Conservation (phyloP, 31 red algal genomes). For the Porphyra umbilicalis region DNA sequence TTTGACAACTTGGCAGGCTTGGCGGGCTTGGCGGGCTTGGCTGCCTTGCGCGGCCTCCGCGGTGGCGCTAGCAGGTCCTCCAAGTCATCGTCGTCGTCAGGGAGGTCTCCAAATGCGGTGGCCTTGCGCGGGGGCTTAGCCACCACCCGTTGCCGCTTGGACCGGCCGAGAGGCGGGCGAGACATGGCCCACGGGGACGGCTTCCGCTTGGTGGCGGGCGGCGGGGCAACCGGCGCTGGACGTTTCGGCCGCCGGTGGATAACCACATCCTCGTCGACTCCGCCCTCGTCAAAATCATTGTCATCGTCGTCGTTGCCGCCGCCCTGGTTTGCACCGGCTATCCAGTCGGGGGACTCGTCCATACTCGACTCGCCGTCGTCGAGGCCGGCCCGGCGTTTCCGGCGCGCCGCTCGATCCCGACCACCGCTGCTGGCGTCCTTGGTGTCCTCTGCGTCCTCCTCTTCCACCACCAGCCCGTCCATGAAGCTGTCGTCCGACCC, state of each 20-base stretch:
- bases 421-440: no score
- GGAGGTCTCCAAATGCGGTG: background rate
- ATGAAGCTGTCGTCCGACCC: conserved; percentile 8
- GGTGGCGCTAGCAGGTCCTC: background rate
- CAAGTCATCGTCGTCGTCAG: background rate
- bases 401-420: no score
- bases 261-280: background rate
- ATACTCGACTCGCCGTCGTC: no score
- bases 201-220: background rate
- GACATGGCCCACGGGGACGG: background rate
- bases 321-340: background rate
- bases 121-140: background rate
- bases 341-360: no score
- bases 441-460: background rate
- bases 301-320: conserved; percentile 1
- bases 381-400: no score
- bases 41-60: background rate
- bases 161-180: background rate
- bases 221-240: background rate
- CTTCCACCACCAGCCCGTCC: background rate
- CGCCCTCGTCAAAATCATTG: conserved; percentile 1
- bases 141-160: background rate
- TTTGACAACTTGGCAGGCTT: background rate
- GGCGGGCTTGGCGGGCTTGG: no score
- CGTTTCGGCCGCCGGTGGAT: background rate